Base-by-base conservation (phyloP, 177 flowering plant genomes). In the Vitis hybrid region DNA sequence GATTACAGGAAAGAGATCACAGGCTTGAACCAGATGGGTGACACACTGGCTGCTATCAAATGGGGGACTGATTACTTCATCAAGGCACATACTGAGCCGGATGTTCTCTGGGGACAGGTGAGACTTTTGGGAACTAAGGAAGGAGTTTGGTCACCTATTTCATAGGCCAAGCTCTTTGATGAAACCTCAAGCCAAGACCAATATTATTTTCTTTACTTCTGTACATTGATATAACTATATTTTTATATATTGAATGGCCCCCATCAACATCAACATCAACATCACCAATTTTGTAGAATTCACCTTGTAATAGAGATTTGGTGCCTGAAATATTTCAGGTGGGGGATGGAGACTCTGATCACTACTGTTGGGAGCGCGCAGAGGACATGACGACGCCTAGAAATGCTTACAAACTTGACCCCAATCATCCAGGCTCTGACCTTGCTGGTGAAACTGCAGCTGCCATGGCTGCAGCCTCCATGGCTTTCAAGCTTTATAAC, bases 31-130 rank as follows among this genome's bases (percentile, higher is more conserved):
- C 95, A 90, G 60, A 78, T 92, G 85, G 86, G 75, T 13, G 75
- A 87, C 51, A 68, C 87, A 7, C 69, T 94, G 55, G 78, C 76
- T 66, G 87, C 96, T 57, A 92, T 90, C 73, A 81, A 71, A 81
- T 94, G 98, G 97, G 97, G 90, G 2, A 91, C 97, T 55, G 95
- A 94, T 66, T 92, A 90, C 79, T 86, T 94, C 85, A 75, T 90
- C 74, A 89, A 88, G 66, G 92, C 91, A 2, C 93, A 92, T 61
- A 59, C 85, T 1, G 82, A 89, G 26, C 86, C 90, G 49, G 77
- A 87, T 74, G 86, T 88, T 68, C 86, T 92, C 2, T 90, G 97
- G 98, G 97, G 79, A 62, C 93, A 92, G 93, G 94, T 88, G 77
- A 14, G 39, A 39, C 14, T 39, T 56, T 21, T 39, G 9, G 2